Evolutionary conservation across 1,284 basidiomycete species (phyloP).

Genomic region (Lentinus polychrous): DNA sequence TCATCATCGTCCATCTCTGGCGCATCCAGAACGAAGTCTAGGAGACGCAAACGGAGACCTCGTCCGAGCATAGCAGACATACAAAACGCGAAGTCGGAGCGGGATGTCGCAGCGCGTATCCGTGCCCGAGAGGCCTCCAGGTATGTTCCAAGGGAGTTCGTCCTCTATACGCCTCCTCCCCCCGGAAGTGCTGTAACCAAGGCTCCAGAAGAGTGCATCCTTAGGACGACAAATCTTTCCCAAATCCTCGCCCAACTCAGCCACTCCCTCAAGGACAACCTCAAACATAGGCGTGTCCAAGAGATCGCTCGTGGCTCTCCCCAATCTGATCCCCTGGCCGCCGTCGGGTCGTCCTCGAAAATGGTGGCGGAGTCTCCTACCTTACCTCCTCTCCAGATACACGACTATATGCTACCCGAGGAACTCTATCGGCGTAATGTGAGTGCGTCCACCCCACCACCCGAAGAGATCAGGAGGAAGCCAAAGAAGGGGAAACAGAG

Average conservation of each 20-base stretch:
- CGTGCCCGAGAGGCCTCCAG: constrained; percentile 56
- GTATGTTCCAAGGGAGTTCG: constrained; percentile 57
- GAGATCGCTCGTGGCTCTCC: constrained; percentile 4
- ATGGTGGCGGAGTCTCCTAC: neutral
- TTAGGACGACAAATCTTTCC: constrained; percentile 53
- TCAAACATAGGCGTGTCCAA: constrained; percentile 18
- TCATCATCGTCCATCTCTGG: constrained; percentile 31
- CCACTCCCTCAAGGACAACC: constrained; percentile 35
- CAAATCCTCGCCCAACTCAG: constrained; percentile 52
- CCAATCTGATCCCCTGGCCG: neutral
- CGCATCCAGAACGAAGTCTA: constrained; percentile 32
- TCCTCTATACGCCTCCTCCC: constrained; percentile 49
- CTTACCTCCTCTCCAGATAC: constrained; percentile 16
- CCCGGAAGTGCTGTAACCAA: constrained; percentile 12
- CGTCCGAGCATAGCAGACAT: constrained; percentile 40
- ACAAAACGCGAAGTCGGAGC: constrained; percentile 46
- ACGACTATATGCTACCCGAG: constrained; percentile 33
- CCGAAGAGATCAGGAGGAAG: constrained; percentile 11
- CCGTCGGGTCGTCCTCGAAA: neutral
- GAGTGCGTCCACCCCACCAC: constrained; percentile 6
- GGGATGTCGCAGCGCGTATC: constrained; percentile 49
- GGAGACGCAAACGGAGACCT: constrained; percentile 35
- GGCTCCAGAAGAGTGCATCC: constrained; percentile 29
- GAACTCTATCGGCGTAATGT: constrained; percentile 6
- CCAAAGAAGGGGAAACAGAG: constrained; percentile 32